phyloP scores from a whole-genome alignment of 371 early-diverging fungal species.

The Mucor circinelloides region DNA sequence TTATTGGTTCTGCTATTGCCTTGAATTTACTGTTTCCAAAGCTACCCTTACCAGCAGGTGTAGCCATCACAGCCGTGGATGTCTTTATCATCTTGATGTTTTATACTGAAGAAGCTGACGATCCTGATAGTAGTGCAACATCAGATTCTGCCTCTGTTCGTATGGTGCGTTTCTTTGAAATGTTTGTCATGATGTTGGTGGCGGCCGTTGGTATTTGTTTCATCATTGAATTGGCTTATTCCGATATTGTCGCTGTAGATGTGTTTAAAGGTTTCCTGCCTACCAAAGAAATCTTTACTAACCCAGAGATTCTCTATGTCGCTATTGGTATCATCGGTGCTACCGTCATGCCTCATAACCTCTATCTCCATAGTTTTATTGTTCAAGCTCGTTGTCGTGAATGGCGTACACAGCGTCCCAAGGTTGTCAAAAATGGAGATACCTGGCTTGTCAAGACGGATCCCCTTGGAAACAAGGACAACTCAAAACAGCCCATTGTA shows the following conservation, averaged over 20 bases:
- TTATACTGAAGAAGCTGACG: slow-evolving; percentile 57
- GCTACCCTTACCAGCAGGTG: slow-evolving; percentile 75
- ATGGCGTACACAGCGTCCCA: slow-evolving; percentile 39
- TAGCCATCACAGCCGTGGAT: slow-evolving; percentile 78
- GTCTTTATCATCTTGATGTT: slow-evolving; percentile 73
- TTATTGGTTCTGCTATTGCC: slow-evolving; percentile 85
- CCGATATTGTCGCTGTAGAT: slow-evolving; percentile 61
- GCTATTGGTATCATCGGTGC: slow-evolving; percentile 87
- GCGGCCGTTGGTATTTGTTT: slow-evolving; percentile 73
- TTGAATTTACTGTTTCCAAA: slow-evolving; percentile 73
- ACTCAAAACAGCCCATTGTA: background rate
- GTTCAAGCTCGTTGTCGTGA: slow-evolving; percentile 57
- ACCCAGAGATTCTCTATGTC: slow-evolving; percentile 65
- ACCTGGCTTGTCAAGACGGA: slow-evolving; percentile 10
- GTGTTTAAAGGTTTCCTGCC: slow-evolving; percentile 76
- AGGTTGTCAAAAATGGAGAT: slow-evolving; percentile 16
- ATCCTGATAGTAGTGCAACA: slow-evolving; percentile 25
- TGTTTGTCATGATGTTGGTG: slow-evolving; percentile 70
- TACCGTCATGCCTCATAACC: slow-evolving; percentile 75
- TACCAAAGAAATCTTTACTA: slow-evolving; percentile 58
- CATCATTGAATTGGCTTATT: slow-evolving; percentile 58
- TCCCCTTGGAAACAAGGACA: background rate
- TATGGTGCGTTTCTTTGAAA: slow-evolving; percentile 66
- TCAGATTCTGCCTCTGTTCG: slow-evolving; percentile 35
- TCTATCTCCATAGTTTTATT: slow-evolving; percentile 78